phyloP scores from a whole-genome alignment of 2,329 filamentous ascomycete genomes.

The Pseudocercospora crystallina region DNA sequence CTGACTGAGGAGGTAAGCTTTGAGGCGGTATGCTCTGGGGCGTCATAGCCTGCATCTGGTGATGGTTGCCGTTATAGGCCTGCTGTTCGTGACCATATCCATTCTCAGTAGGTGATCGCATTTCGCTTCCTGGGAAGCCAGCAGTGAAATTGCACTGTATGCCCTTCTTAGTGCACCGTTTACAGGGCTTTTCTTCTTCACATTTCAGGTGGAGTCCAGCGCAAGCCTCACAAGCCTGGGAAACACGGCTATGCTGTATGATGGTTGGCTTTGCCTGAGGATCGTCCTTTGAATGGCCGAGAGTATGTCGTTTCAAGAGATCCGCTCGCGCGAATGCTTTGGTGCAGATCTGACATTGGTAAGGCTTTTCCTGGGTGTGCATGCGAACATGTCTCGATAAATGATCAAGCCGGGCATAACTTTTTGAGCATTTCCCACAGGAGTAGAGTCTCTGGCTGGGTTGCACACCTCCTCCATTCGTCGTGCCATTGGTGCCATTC shows the following conservation, averaged over 20 bases:
- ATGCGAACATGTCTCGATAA: constrained; percentile 53
- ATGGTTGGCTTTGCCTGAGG: constrained; percentile 31
- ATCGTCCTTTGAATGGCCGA: constrained; percentile 42
- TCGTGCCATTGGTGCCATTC: constrained; percentile 5
- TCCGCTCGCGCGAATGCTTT: constrained; percentile 52
- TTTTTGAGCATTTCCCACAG: constrained; percentile 54
- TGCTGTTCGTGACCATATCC: constrained; percentile 26
- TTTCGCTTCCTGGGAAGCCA: constrained; percentile 22
- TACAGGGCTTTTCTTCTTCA: constrained; percentile 56
- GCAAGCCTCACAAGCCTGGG: constrained; percentile 54
- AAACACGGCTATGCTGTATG: constrained; percentile 42
- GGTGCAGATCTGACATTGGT: constrained; percentile 45
- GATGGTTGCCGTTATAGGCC: constrained; percentile 15
- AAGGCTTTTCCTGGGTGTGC: constrained; percentile 47
- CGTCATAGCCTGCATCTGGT: constrained; percentile 16
- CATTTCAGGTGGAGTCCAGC: constrained; percentile 55
- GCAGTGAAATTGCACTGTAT: constrained; percentile 43
- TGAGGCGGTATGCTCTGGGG: constrained; percentile 4
- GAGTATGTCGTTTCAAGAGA: constrained; percentile 52
- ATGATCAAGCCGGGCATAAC: constrained; percentile 55
- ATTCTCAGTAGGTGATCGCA: constrained; percentile 21
- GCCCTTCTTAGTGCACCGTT: constrained; percentile 51
- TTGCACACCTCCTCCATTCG: constrained; percentile 6
- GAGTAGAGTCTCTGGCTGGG: constrained; percentile 41
- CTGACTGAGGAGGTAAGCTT: constrained; percentile 8